Conservation (phyloP, 257 asterid species). For the Solanum sejunctum region DNA sequence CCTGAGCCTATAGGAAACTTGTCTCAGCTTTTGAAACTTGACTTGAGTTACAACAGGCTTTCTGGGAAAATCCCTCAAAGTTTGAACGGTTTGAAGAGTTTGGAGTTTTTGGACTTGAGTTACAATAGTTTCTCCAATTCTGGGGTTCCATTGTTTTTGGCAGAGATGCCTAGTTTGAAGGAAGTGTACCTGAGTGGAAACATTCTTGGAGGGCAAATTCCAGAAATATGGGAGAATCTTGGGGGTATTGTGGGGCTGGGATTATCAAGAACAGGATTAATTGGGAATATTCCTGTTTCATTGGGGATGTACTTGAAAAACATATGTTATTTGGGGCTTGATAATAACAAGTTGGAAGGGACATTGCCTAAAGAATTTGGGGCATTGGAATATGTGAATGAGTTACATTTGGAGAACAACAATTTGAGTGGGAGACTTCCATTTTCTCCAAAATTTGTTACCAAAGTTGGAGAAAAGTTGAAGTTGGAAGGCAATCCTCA, state of each 20-base stretch:
- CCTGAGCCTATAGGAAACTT: slow-evolving; percentile 43
- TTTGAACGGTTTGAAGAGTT: slow-evolving; percentile 21
- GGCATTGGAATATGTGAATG: slow-evolving; percentile 35
- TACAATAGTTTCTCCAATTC: slow-evolving; percentile 29
- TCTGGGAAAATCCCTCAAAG: slow-evolving; percentile 51
- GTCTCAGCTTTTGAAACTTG: slow-evolving; percentile 45
- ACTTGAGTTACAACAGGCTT: slow-evolving; percentile 48
- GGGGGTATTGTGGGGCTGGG: slow-evolving; percentile 52
- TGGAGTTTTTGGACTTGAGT: slow-evolving; percentile 70
- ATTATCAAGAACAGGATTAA: slow-evolving; percentile 44
- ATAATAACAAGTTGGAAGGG: slow-evolving; percentile 61
- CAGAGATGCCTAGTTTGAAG: slow-evolving; percentile 42
- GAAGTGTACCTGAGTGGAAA: slow-evolving; percentile 65
- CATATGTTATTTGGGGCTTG: slow-evolving; percentile 51
- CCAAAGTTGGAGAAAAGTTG: slow-evolving; percentile 56
- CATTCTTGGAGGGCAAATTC: slow-evolving; percentile 60
- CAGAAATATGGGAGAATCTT: slow-evolving; percentile 59
- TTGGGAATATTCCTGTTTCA: slow-evolving; percentile 59
- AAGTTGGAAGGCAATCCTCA: slow-evolving; percentile 72
- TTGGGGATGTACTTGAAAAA: slow-evolving; percentile 48
- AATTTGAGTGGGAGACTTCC: slow-evolving; percentile 70
- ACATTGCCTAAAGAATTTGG: slow-evolving; percentile 59
- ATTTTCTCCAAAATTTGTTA: slow-evolving; percentile 39
- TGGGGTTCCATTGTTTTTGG: slow-evolving; percentile 52
- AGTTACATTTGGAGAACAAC: slow-evolving; percentile 68